phyloP scores from a whole-genome alignment of 2,329 filamentous ascomycete species.

The Fusarium tjaetaba region DNA sequence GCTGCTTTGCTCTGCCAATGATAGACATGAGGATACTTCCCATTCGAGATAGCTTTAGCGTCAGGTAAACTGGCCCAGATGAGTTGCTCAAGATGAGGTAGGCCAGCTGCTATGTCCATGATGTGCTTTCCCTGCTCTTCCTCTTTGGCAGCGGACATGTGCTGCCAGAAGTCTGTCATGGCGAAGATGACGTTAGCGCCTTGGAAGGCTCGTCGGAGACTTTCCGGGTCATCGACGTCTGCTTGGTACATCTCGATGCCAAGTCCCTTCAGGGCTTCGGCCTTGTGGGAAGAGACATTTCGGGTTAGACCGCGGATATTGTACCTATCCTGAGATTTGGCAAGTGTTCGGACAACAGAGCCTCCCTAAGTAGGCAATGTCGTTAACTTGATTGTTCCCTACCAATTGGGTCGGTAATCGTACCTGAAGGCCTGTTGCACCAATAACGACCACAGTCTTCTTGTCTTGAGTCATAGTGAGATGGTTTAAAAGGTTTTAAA shows the following conservation, averaged over 20 bases:
- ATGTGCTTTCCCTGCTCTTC: neutral
- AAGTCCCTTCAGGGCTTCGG: neutral
- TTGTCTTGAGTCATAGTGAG: neutral
- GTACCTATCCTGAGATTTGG: neutral
- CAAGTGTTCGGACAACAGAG: neutral
- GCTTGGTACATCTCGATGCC: neutral
- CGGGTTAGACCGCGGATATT: neutral
- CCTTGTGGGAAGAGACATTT: neutral
- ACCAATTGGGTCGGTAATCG: rapidly evolving
- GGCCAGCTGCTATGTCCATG: neutral
- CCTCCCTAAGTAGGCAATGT: neutral
- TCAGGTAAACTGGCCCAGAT: constrained; percentile 8
- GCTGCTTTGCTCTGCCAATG: constrained; percentile 14
- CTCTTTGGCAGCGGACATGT: neutral
- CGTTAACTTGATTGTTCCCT: rapidly evolving
- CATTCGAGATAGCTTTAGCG: neutral
- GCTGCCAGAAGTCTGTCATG: constrained; percentile 13
- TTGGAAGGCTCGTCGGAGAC: neutral
- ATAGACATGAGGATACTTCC: neutral
- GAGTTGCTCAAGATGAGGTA: neutral
- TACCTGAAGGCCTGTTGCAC: neutral
- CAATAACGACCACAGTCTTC: neutral
- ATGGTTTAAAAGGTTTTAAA: no score
- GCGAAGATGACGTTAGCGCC: neutral
- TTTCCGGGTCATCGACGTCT: neutral